phyloP scores from a whole-genome alignment of 306 rosid species.

The Datisca glomerata region DNA sequence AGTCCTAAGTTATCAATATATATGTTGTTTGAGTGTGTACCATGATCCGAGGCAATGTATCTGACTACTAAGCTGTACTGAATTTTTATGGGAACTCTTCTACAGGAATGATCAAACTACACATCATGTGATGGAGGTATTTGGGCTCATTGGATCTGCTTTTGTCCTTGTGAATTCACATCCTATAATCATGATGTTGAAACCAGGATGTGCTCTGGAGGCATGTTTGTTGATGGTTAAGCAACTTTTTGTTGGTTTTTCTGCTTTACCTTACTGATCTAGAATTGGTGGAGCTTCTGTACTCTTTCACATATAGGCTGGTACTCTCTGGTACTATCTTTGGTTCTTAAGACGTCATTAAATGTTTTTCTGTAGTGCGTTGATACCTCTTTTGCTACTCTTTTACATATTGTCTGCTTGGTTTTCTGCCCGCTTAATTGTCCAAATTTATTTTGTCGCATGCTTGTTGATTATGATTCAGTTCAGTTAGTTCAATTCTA shows the following conservation, averaged over 20 bases:
- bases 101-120: not conserved
- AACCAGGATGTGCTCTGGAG: not conserved
- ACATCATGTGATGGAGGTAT: not conserved
- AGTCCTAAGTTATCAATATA: slow-evolving; percentile 12
- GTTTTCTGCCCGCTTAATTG: not conserved
- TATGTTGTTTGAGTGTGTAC: too few species aligned
- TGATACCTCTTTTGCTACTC: not conserved
- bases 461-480: not conserved
- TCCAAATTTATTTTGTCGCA: not conserved
- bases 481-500: not conserved
- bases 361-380: not conserved
- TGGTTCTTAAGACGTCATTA: not conserved
- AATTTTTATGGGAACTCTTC: not conserved
- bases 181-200: not conserved
- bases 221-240: too few species aligned
- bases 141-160: not conserved
- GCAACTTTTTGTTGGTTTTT: not conserved
- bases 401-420: not conserved
- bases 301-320: too few species aligned
- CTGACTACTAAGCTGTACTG: not conserved
- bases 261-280: not conserved
- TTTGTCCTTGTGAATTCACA: not conserved
- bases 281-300: not conserved
- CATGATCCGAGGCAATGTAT: not conserved
- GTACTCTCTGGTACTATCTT: too few species aligned